Conservation (phyloP, 306 rosid genomes). For the Pterocarpus macrocarpus region DNA sequence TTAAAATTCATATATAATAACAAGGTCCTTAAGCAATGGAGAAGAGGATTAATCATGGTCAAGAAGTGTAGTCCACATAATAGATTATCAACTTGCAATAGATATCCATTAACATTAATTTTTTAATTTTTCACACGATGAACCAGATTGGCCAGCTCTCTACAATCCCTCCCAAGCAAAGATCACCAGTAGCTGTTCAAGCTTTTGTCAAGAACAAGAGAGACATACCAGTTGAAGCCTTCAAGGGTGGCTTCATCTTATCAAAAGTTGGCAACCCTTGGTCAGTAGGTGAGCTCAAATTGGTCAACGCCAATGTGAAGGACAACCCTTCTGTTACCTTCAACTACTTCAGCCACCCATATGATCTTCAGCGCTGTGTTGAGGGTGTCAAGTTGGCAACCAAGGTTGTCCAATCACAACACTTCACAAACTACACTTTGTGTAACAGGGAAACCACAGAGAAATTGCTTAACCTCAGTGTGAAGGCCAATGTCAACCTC, state of each 20-base stretch:
- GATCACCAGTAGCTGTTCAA: slow-evolving; percentile 74
- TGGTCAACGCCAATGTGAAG: slow-evolving; percentile 69
- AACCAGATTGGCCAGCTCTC: slow-evolving; percentile 93
- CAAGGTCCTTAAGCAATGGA: no score
- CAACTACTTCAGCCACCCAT: slow-evolving; percentile 90
- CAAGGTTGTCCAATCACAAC: slow-evolving; percentile 69
- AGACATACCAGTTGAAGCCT: slow-evolving; percentile 78
- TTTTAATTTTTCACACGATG: slow-evolving; percentile 38
- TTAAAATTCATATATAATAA: neutral
- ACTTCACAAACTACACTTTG: slow-evolving; percentile 73
- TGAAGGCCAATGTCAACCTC: slow-evolving; percentile 80
- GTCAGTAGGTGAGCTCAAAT: slow-evolving; percentile 76
- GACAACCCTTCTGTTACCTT: slow-evolving; percentile 87
- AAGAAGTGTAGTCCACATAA: neutral
- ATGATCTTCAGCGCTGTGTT: slow-evolving; percentile 83
- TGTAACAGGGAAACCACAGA: slow-evolving; percentile 57
- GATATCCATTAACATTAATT: slow-evolving; percentile 11
- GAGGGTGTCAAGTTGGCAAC: slow-evolving; percentile 71
- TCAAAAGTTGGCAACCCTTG: slow-evolving; percentile 77
- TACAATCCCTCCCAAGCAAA: slow-evolving; percentile 90
- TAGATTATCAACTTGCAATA: slow-evolving; percentile 18
- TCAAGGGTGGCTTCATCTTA: slow-evolving; percentile 88
- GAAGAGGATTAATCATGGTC: no score
- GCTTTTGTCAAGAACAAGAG: slow-evolving; percentile 60
- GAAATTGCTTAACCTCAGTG: slow-evolving; percentile 71